Evolutionary conservation across 2,329 filamentous ascomycete species (phyloP).

Genomic region (Trichoderma sp.): DNA sequence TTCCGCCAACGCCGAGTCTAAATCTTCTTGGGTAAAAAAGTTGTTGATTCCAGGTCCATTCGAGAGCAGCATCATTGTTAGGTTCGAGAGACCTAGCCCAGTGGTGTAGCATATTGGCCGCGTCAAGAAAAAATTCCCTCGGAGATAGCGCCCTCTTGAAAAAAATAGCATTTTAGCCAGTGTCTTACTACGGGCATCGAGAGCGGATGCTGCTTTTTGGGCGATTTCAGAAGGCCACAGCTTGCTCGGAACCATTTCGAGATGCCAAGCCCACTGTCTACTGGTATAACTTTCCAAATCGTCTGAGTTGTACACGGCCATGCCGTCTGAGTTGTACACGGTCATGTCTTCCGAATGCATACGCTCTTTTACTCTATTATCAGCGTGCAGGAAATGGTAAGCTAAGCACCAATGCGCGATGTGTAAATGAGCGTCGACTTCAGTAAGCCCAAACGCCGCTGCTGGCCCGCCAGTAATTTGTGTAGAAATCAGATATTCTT

Average conservation of each 20-base stretch:
- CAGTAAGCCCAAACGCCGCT: neutral
- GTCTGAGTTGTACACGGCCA: neutral
- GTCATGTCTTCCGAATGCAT: neutral
- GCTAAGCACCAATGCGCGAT: slow-evolving; percentile 14
- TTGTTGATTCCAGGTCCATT: neutral
- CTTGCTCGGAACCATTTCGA: slow-evolving; percentile 1
- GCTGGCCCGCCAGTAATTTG: neutral
- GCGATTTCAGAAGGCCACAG: neutral
- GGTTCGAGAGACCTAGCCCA: neutral
- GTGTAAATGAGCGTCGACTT: slow-evolving; percentile 10
- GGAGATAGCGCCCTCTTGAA: neutral
- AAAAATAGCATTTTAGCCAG: neutral
- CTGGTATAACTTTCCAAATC: neutral
- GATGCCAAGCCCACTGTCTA: neutral
- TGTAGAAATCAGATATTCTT: slow-evolving; percentile 26
- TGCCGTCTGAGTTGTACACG: neutral
- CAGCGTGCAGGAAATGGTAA: neutral
- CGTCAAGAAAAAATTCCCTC: neutral
- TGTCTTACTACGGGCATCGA: neutral
- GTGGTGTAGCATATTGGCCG: neutral
- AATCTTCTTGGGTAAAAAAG: slow-evolving; percentile 2
- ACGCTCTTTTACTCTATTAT: neutral
- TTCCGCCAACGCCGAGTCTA: neutral
- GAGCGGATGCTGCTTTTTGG: neutral
- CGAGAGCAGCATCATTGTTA: neutral